phyloP scores from a whole-genome alignment of 148 eudicot genomes.

The Beta vulgaris region DNA sequence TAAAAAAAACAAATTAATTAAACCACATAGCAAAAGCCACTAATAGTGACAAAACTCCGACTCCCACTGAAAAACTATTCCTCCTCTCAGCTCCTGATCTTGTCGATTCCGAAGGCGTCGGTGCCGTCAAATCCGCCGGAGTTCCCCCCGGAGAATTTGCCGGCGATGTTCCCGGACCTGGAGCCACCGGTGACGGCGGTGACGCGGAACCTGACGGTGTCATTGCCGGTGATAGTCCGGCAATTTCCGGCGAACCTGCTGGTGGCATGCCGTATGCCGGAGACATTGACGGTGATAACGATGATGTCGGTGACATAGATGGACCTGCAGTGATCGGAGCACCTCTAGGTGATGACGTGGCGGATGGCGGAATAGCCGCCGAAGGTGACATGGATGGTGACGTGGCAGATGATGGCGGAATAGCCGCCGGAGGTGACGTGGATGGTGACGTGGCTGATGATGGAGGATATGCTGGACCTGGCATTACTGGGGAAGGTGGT shows the following conservation, averaged over 20 bases:
- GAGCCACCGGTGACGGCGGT: no score
- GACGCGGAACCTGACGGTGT: no score
- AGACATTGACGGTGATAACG: no score
- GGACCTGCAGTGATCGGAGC: no score
- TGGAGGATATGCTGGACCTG: conserved; percentile 10
- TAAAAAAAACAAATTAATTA: not conserved
- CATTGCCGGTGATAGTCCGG: no score
- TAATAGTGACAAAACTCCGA: conserved; percentile 9
- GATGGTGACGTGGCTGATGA: not conserved
- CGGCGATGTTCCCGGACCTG: no score
- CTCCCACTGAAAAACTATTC: not conserved
- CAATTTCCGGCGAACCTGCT: no score
- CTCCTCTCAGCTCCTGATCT: conserved; percentile 4
- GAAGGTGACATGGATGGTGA: not conserved
- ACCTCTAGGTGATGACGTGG: no score
- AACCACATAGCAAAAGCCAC: conserved; percentile 7
- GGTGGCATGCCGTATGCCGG: no score
- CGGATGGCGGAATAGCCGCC: not conserved
- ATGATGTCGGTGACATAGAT: no score
- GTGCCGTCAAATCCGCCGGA: conserved; percentile 16
- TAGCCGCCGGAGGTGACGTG: not conserved
- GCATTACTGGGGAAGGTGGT: not conserved
- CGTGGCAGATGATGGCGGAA: not conserved
- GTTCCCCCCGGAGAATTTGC: conserved; percentile 2
- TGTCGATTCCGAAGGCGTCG: not conserved